These are phyloP conservation scores for Pseudohalonectria lignicola DNA, from an alignment of 2,329 filamentous ascomycete species.

Conservation along the genomic window DNA sequence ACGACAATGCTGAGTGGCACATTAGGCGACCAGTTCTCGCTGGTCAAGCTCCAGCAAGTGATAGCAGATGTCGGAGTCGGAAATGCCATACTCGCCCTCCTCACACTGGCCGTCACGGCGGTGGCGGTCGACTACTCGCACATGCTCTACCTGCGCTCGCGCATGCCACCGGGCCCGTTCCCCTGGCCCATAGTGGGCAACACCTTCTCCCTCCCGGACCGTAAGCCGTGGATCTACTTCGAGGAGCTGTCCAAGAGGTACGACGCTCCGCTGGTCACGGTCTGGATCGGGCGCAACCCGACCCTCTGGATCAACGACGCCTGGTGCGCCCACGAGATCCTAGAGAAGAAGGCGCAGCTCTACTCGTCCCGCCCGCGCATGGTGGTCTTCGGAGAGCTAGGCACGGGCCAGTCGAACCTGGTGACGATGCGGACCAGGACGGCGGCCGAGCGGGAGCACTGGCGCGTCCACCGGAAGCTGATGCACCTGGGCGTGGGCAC, in stretches of 20 bases:
- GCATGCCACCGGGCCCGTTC: conserved; percentile 42
- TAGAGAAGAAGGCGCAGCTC: conserved; percentile 39
- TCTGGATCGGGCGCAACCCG: conserved; percentile 41
- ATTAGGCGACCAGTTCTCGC: conserved; percentile 8
- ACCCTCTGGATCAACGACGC: conserved; percentile 37
- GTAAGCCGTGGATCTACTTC: conserved; percentile 48
- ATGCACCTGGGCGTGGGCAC: conserved; percentile 40
- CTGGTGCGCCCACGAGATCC: conserved; percentile 38
- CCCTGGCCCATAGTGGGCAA: conserved; percentile 44
- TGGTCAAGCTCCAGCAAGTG: conserved; percentile 13
- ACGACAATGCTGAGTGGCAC: conserved; percentile 14
- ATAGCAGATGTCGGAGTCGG: conserved; percentile 7
- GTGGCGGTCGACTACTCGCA: conserved; percentile 30
- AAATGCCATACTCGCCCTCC: conserved; percentile 10
- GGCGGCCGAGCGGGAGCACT: conserved; percentile 26
- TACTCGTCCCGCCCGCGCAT: conserved; percentile 39
- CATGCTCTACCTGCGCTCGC: conserved; percentile 36
- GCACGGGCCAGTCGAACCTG: conserved; percentile 29
- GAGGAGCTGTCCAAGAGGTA: conserved; percentile 39
- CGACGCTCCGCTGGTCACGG: conserved; percentile 37
- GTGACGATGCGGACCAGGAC: conserved; percentile 30
- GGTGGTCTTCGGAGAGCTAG: conserved; percentile 34
- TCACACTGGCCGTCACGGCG: conserved; percentile 14
- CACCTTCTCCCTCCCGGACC: conserved; percentile 40
- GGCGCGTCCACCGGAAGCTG: conserved; percentile 34